A percentile compares a stretch with the other conserved stretches of the same genome.
Evolutionary conservation across 2,329 filamentous ascomycete species (phyloP).

Genomic region (Penicillium sp.): DNA sequence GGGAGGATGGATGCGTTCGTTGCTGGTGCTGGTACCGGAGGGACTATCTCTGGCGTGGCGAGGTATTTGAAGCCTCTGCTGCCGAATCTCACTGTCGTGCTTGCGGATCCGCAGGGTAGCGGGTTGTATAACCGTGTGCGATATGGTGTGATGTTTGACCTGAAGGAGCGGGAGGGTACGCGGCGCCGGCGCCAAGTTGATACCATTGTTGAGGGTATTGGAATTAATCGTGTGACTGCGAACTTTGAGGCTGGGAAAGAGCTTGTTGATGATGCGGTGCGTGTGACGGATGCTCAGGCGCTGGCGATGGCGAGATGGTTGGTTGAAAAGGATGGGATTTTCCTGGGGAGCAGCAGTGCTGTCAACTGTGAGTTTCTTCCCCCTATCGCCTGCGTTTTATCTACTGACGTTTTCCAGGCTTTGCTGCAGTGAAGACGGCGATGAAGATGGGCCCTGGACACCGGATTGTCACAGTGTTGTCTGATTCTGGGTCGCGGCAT

Average conservation of each 20-base stretch:
- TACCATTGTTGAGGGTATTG: slow-evolving; percentile 91
- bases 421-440: slow-evolving; percentile 46
- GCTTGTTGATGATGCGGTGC: slow-evolving; percentile 82
- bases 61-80: slow-evolving; percentile 71
- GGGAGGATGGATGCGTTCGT: slow-evolving; percentile 80
- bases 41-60: slow-evolving; percentile 83
- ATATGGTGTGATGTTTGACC: slow-evolving; percentile 92
- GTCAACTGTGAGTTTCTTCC: slow-evolving; percentile 67
- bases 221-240: slow-evolving; percentile 86
- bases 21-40: slow-evolving; percentile 87
- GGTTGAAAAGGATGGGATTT: slow-evolving; percentile 91
- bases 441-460: slow-evolving; percentile 46
- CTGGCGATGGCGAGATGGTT: slow-evolving; percentile 93
- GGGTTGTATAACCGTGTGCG: slow-evolving; percentile 88
- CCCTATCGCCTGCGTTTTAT: slow-evolving; percentile 7
- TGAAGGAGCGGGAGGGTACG: slow-evolving; percentile 85
- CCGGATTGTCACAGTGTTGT: slow-evolving; percentile 46
- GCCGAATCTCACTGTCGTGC: slow-evolving; percentile 62
- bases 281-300: slow-evolving; percentile 83
- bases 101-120: slow-evolving; percentile 91
- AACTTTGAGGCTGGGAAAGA: slow-evolving; percentile 87
- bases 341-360: slow-evolving; percentile 89
- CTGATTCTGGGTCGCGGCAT: slow-evolving; percentile 48
- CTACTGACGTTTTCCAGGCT: slow-evolving; percentile 32
- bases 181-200: slow-evolving; percentile 86